Percentiles rank a stretch among this genome's conserved stretches.
Evolutionary conservation across 2,329 filamentous ascomycete genomes (phyloP).

Genomic region (Aureobasidium sp.): DNA sequence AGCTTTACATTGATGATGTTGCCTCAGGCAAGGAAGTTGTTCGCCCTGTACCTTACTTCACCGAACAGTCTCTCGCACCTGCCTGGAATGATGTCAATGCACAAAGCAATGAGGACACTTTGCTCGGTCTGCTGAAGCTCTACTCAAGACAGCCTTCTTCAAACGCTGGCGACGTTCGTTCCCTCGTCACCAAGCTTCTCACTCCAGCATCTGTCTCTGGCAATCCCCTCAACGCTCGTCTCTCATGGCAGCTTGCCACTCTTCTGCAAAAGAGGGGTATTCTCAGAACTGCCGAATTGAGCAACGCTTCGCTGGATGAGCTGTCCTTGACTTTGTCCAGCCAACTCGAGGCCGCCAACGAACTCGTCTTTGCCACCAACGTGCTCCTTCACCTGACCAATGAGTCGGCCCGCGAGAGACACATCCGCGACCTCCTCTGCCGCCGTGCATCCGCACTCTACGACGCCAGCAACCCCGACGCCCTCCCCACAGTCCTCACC

Average conservation of each 20-base stretch:
- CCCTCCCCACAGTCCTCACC: conserved; percentile 17
- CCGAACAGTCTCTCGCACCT: conserved; percentile 49
- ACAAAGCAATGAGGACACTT: conserved; percentile 60
- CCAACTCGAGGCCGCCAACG: conserved; percentile 25
- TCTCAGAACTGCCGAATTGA: conserved; percentile 14
- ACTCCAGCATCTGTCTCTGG: conserved; percentile 69
- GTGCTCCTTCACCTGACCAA: conserved; percentile 24
- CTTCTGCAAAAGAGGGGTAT: conserved; percentile 29
- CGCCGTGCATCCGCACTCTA: conserved; percentile 55
- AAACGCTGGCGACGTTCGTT: conserved; percentile 10
- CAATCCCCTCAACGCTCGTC: conserved; percentile 63
- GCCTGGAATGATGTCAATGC: conserved; percentile 54
- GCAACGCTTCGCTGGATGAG: conserved; percentile 47
- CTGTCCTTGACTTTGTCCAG: conserved; percentile 46
- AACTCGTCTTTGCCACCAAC: conserved; percentile 19
- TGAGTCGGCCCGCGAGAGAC: conserved; percentile 17
- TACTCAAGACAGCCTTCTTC: conserved; percentile 52
- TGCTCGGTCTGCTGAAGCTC: conserved; percentile 80
- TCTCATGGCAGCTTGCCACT: conserved; percentile 79
- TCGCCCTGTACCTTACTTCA: conserved; percentile 63
- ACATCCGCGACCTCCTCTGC: conserved; percentile 46
- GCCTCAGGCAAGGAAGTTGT: conserved; percentile 59
- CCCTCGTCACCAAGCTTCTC: conserved; percentile 47
- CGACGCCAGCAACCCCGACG: conserved; percentile 58
- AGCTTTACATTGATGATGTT: conserved; percentile 65